Evolutionary conservation across 2,329 filamentous ascomycete species (phyloP), one percentile per base, ranked within the genome.

Genomic region (Pestalotiopsis sp.): DNA sequence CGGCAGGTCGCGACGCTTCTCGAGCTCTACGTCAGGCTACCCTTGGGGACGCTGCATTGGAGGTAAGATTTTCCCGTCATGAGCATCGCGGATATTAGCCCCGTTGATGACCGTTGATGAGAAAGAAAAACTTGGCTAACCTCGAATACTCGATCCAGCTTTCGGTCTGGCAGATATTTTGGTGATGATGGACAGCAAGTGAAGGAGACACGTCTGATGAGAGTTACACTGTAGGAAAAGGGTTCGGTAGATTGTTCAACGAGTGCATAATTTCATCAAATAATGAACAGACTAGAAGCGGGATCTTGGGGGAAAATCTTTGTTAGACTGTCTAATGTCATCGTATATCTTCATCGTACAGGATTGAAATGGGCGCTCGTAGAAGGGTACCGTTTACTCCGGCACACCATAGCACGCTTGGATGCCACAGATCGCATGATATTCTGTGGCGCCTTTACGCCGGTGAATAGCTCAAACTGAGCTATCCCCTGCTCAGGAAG

Each of bases 401-500:
- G 17, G 4, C 17, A 52, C 17, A n/a, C 20, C 17, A 17, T 52
- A n/a, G 45, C 45, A 52, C 45, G 45, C 45, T 52, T 52, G 45
- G 45, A 17, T 52, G 45, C 45, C 9, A 52, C 60, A 14, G 60
- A 63, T 23, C 60, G 25, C 60, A 63, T 63, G 20, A 63, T 14
- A 63, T 63, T 63, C 5, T 41, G 60, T 63, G 60, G 60, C 20
- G 60, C 60, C 60, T 41, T 63, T 25, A 31, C 38, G 27, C 60
- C 60, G 27, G 60, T 63, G 13, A 36, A 63, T 36, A 63, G 36
- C 38, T 63, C 60, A 63, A 63, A 63, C 20, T 63, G 60, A 36
- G 60, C 27, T 12, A 63, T 63, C 5, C 27, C 60, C 20, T 63
- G 60, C 23, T 63, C 60, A 14, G 60, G 60, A 17, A 63, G 38